Evolutionary conservation across 345 rosid species (phyloP).

Genomic region (Gossypium longicalyx): DNA sequence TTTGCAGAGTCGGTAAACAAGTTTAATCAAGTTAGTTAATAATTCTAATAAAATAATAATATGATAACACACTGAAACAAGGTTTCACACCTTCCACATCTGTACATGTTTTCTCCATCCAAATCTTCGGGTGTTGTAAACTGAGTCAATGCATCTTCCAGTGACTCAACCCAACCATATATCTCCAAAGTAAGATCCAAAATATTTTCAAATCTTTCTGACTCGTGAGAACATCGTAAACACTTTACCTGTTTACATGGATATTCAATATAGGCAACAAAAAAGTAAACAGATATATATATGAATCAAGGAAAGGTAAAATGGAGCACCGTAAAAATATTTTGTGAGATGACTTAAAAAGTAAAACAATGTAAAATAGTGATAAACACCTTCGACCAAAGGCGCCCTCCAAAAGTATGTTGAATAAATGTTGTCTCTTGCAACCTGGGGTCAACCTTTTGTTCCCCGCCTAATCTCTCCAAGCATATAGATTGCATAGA

Average conservation of each 20-base stretch:
- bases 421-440: constrained; percentile 88
- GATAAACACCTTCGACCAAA: constrained; percentile 55
- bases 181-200: constrained; percentile 89
- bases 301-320: not conserved
- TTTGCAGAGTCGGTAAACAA: not conserved
- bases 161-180: constrained; percentile 74
- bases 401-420: constrained; percentile 76
- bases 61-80: not conserved
- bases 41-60: not conserved
- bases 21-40: not conserved
- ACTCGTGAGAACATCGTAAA: constrained; percentile 67
- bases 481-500: constrained; percentile 84
- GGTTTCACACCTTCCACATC: constrained; percentile 69
- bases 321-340: not conserved
- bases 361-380: not conserved
- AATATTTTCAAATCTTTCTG: constrained; percentile 75
- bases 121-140: constrained; percentile 77
- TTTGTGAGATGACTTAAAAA: constrained; percentile 7
- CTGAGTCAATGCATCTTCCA: constrained; percentile 78
- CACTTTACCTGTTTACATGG: constrained; percentile 56
- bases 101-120: constrained; percentile 87
- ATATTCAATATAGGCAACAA: not conserved
- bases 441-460: constrained; percentile 54
- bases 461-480: constrained; percentile 76
- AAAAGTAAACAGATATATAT: not conserved